These are phyloP conservation scores for Setomelanomma holmii DNA, from an alignment of 2,329 filamentous ascomycete species.

Conservation along the genomic window DNA sequence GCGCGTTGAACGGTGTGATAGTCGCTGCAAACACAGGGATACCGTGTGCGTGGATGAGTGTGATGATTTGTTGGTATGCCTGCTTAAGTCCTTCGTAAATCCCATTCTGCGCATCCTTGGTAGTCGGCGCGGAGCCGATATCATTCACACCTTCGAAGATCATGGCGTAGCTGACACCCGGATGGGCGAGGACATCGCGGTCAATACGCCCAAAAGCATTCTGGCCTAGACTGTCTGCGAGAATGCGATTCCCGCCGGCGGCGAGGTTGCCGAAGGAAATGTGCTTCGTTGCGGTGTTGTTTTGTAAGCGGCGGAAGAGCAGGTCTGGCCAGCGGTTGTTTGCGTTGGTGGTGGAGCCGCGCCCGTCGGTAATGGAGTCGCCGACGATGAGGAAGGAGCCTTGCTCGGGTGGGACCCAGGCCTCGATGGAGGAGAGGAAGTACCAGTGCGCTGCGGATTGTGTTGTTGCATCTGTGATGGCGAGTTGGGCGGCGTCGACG, in stretches of 20 bases:
- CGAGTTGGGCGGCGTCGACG: constrained; percentile 56
- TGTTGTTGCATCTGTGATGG: constrained; percentile 45
- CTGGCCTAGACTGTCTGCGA: constrained; percentile 68
- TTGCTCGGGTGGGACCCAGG: constrained; percentile 53
- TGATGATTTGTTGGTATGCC: constrained; percentile 65
- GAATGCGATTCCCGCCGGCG: constrained; percentile 70
- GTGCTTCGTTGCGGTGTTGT: constrained; percentile 47
- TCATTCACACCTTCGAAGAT: constrained; percentile 73
- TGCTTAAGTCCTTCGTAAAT: constrained; percentile 61
- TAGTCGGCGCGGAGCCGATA: constrained; percentile 62
- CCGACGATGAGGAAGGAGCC: constrained; percentile 64
- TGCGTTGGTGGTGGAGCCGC: constrained; percentile 52
- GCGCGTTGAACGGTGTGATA: constrained; percentile 68
- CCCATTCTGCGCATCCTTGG: constrained; percentile 52
- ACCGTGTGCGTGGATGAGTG: constrained; percentile 60
- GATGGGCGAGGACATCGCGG: constrained; percentile 66
- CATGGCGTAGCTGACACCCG: constrained; percentile 67
- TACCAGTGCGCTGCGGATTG: constrained; percentile 59
- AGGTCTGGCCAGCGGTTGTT: constrained; percentile 42
- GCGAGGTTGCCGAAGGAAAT: constrained; percentile 70
- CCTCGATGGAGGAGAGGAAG: constrained; percentile 66
- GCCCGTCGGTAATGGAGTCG: constrained; percentile 71
- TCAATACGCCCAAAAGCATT: constrained; percentile 66
- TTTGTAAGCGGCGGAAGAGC: constrained; percentile 54
- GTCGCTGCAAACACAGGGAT: constrained; percentile 69